phyloP scores from a whole-genome alignment of 2,329 filamentous ascomycete genomes.

The Fusarium sulawesiense region DNA sequence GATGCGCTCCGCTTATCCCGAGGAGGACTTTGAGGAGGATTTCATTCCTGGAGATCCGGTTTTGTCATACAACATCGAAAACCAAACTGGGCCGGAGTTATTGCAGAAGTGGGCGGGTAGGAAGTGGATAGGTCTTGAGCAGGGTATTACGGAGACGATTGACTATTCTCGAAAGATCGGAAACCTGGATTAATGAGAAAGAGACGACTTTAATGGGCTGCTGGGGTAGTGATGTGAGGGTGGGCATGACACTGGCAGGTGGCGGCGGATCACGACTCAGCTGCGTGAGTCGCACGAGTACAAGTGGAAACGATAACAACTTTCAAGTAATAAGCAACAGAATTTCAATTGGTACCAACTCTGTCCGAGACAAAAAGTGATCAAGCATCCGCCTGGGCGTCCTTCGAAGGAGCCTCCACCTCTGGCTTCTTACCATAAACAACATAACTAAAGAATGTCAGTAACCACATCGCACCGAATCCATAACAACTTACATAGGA shows the following conservation, averaged over 20 bases:
- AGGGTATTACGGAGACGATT: conserved; percentile 17
- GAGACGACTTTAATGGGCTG: no score
- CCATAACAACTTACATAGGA: conserved; percentile 10
- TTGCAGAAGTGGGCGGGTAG: conserved; percentile 38
- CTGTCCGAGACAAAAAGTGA: background rate
- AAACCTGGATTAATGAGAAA: background rate
- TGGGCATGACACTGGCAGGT: no score
- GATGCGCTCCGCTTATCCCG: conserved; percentile 24
- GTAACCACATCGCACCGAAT: background rate
- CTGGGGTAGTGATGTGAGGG: no score
- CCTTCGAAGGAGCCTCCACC: background rate
- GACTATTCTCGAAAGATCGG: conserved; percentile 14
- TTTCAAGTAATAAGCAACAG: background rate
- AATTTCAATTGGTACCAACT: background rate
- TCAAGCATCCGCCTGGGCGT: background rate
- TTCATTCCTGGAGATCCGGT: conserved; percentile 25
- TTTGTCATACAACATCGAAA: conserved; percentile 27
- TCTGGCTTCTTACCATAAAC: conserved; percentile 10
- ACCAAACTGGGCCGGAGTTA: conserved; percentile 22
- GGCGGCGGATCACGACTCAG: background rate
- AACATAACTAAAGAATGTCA: background rate
- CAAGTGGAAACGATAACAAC: background rate
- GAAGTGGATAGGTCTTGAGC: conserved; percentile 28
- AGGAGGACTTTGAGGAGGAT: conserved; percentile 17
- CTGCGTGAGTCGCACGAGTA: background rate